phyloP scores from a whole-genome alignment of 495 filamentous ascomycete genomes.

The Paragyromitra xinjiangensis region DNA sequence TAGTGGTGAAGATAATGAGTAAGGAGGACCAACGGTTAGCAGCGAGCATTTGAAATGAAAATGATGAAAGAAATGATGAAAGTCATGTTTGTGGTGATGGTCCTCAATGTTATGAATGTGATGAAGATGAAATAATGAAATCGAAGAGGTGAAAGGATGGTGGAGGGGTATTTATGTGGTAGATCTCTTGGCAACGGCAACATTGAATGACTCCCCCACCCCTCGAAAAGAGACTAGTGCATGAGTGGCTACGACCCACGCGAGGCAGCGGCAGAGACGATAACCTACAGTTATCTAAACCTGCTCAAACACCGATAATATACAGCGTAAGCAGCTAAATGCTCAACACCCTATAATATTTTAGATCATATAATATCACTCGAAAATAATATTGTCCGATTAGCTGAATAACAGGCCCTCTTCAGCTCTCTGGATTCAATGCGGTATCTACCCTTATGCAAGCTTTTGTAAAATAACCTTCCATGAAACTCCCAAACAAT shows the following conservation, averaged over 20 bases:
- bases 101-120: background rate
- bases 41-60: no score
- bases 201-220: background rate
- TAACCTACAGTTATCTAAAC: background rate
- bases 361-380: conserved; percentile 8
- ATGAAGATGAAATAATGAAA: background rate
- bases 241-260: background rate
- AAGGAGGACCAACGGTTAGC: no score
- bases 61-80: no score
- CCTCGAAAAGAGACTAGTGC: background rate
- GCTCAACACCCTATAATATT: background rate
- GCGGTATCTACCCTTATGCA: conserved; percentile 8
- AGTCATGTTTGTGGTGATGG: background rate
- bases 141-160: background rate
- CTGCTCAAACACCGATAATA: background rate
- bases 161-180: background rate
- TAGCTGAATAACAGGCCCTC: background rate
- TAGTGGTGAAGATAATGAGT: no score
- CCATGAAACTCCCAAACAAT: conserved; percentile 3
- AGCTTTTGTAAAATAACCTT: background rate
- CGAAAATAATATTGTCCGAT: background rate
- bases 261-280: background rate
- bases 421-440: background rate
- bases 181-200: background rate
- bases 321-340: background rate